These are phyloP conservation scores for Amanita thiersii DNA, from an alignment of 768 basidiomycete genomes.

Conservation along the genomic window DNA sequence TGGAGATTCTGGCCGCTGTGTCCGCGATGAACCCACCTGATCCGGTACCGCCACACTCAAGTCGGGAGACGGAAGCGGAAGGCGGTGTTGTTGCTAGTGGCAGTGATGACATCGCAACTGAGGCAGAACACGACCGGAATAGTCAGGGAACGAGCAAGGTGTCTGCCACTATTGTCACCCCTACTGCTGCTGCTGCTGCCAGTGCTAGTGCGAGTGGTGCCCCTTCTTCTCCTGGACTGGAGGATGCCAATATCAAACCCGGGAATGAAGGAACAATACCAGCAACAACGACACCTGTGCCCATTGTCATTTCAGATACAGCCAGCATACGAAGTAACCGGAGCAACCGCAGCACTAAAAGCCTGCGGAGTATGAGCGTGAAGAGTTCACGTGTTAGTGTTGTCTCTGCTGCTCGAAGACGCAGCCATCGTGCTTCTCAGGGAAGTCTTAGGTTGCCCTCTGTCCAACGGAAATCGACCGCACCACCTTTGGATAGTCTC, in stretches of 20 bases:
- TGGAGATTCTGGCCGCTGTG: neutral
- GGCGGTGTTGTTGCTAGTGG: no score
- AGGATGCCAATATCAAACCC: neutral
- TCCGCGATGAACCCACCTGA: conserved; percentile 2
- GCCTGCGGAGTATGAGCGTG: conserved; percentile 21
- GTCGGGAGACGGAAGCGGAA: no score
- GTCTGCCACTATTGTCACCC: neutral
- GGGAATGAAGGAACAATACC: neutral
- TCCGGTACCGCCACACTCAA: no score
- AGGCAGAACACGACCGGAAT: no score
- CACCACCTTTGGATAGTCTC: neutral
- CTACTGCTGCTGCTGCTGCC: neutral
- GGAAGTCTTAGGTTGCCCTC: conserved; percentile 60
- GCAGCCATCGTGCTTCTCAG: conserved; percentile 57
- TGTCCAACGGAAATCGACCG: conserved; percentile 10
- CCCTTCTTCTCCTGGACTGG: neutral
- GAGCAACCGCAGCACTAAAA: conserved; percentile 23
- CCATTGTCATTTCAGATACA: conserved; percentile 24
- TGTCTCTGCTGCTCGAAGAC: conserved; percentile 56
- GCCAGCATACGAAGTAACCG: conserved; percentile 29
- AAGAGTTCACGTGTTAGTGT: conserved; percentile 24
- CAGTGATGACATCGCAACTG: no score
- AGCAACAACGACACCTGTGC: conserved; percentile 1
- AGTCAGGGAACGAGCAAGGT: no score
- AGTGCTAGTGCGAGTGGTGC: neutral